Evolutionary conservation across 139 green algal genomes (phyloP).

Genomic region (Picocystis salinarum): DNA sequence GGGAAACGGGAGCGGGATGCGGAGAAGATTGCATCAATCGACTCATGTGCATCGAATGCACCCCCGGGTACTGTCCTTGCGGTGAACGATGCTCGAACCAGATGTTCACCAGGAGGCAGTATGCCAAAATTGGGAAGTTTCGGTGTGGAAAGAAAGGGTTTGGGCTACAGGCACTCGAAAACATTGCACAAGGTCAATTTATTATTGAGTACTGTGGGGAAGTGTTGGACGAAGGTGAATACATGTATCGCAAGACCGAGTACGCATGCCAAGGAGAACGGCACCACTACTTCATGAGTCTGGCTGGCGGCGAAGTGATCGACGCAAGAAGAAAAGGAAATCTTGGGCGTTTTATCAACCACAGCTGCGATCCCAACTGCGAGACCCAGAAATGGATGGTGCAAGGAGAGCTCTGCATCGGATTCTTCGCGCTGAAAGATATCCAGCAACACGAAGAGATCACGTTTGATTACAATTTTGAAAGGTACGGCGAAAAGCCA

Average conservation of each 20-base stretch:
- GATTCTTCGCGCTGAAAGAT: conserved; percentile 57
- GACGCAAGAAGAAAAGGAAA: conserved; percentile 77
- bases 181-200: conserved; percentile 66
- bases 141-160: conserved; percentile 69
- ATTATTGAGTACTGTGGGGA: conserved; percentile 95
- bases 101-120: conserved; percentile 60
- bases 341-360: conserved; percentile 91
- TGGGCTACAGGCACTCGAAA: conserved; percentile 55
- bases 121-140: conserved; percentile 54
- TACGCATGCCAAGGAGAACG: conserved; percentile 60
- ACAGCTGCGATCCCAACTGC: conserved; percentile 93
- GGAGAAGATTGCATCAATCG: conserved; percentile 84
- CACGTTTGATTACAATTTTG: conserved; percentile 99
- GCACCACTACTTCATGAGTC: conserved; percentile 99
- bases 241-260: conserved; percentile 60
- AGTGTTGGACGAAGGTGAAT: conserved; percentile 90
- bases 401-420: conserved; percentile 83
- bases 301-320: conserved; percentile 91
- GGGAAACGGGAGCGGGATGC: conserved; percentile 57
- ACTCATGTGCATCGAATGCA: conserved; percentile 82
- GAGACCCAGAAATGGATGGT: conserved; percentile 74
- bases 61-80: conserved; percentile 66
- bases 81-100: conserved; percentile 80
- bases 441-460: conserved; percentile 63
- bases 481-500: conserved; percentile 77